phyloP scores from a whole-genome alignment of 768 basidiomycete species.

The Phlegmacium glaucopus region DNA sequence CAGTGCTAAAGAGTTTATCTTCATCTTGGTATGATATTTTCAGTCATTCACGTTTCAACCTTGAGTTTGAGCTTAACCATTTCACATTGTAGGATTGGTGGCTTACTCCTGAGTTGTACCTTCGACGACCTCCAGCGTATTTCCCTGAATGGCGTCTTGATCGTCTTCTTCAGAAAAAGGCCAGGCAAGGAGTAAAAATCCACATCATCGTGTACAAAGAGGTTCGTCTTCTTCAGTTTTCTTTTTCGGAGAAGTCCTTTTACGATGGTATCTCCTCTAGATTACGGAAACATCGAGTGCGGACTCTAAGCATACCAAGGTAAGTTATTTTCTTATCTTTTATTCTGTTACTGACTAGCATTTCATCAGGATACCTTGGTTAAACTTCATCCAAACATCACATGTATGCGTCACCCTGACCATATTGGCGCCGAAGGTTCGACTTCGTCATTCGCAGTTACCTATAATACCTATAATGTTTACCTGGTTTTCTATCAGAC shows the following conservation, averaged over 20 bases:
- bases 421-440: conserved; percentile 78
- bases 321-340: too few species aligned
- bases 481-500: conserved; percentile 52
- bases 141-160: conserved; percentile 91
- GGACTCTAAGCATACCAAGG: conserved; percentile 84
- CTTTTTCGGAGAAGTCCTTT: too few species aligned
- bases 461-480: background rate
- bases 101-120: conserved; percentile 93
- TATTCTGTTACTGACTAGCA: too few species aligned
- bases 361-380: conserved; percentile 79
- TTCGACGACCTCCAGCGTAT: conserved; percentile 85
- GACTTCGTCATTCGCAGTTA: background rate
- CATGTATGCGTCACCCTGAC: conserved; percentile 87
- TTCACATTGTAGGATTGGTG: conserved; percentile 88
- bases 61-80: background rate
- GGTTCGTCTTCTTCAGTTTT: conserved; percentile 28
- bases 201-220: conserved; percentile 96
- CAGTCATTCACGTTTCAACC: too few species aligned
- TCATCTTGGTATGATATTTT: conserved; percentile 77
- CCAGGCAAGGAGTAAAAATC: conserved; percentile 87
- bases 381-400: conserved; percentile 81
- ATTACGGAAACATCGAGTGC: conserved; percentile 91
- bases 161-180: conserved; percentile 79
- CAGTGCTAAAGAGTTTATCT: conserved; percentile 77
- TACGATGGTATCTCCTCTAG: conserved; percentile 28